Base-by-base conservation (phyloP, 129 eudicot genomes). In the Tagetes erecta region DNA sequence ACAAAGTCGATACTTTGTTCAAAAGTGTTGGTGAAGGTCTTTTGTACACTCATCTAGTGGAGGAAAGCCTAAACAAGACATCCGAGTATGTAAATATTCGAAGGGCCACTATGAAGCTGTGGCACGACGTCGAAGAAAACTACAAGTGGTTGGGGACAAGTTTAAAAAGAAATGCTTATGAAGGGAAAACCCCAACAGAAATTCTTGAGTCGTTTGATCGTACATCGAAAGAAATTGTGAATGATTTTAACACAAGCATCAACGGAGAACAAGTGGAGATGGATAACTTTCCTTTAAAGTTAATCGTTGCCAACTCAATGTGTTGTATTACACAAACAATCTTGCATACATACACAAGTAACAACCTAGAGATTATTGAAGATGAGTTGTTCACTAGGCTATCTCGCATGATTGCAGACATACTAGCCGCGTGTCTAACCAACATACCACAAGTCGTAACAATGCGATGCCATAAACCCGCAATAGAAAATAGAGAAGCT, bases 221-320 rank as follows among this genome's bases (percentile, higher is more conserved):
- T 20, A 20, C 27, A 20, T 0, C 34, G 1, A 33, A 2, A 2
- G n/a, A 31, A 5, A 35, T n/a, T 0, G 4, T 34, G 39, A 56
- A 8, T 31, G n/a, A 13, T 1, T 1, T 6, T 30, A 45, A 50
- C 35, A 42, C 8, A 67, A 7, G 72, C 55, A 37, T 3, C 9
- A 20, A 67, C 3, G 47, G n/a, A 11, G 3, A 69, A 1, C 50
- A 60, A 1, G 12, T 20, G 27, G 27, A 20, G 27, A 20, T 20
- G 27, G 27, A 20, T 20, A 20, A 20, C 27, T 20, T 20, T 20
- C 5, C 12, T 13, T 0, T 12, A 35, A 0, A 42, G 49, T 7
- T 50, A 35, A 47, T 68, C 35, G 58, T 20, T 36, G 86, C 86
- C 11, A 75, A 78, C 76, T 78, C 89, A 31, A 85, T 85, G 89